A percentile compares a stretch with the other conserved stretches of the same genome.
Evolutionary conservation across 1,284 basidiomycete genomes (phyloP).

Genomic region (Leccinum pachyderme): DNA sequence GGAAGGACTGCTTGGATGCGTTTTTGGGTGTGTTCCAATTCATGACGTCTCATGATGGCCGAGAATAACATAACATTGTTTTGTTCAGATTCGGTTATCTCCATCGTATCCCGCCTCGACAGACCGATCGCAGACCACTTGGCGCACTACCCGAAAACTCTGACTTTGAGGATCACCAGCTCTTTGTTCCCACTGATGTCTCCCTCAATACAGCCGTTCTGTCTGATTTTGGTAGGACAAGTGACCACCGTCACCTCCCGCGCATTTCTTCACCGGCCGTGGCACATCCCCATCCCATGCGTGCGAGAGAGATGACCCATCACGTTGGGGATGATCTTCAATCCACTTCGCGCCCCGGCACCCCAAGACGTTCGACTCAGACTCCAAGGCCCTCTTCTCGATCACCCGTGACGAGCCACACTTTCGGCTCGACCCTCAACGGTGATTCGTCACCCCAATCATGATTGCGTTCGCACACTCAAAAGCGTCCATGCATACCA

Average conservation of each 20-base stretch:
- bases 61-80: conserved; percentile 1
- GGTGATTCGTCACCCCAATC: conserved; percentile 44
- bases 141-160: conserved; percentile 49
- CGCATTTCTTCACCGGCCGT: conserved; percentile 19
- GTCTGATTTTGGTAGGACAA: conserved; percentile 1
- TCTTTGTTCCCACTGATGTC: conserved; percentile 73
- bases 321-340: conserved; percentile 16
- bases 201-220: conserved; percentile 16
- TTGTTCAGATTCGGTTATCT: conserved; percentile 70
- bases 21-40: conserved; percentile 73
- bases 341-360: conserved; percentile 29
- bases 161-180: conserved; percentile 58
- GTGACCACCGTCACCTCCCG: conserved; percentile 9
- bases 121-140: conserved; percentile 51
- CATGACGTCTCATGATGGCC: conserved; percentile 2
- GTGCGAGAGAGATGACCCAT: conserved; percentile 21
- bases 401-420: conserved; percentile 24
- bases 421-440: conserved; percentile 38
- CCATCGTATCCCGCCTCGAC: conserved; percentile 82
- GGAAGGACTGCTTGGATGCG: conserved; percentile 89
- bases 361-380: conserved; percentile 27
- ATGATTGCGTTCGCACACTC: conserved; percentile 36
- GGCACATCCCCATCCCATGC: conserved; percentile 33
- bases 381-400: conserved; percentile 26
- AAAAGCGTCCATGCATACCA: conserved; percentile 34